Conservation (phyloP, 83 land plant species). For the Picea abies region DNA sequence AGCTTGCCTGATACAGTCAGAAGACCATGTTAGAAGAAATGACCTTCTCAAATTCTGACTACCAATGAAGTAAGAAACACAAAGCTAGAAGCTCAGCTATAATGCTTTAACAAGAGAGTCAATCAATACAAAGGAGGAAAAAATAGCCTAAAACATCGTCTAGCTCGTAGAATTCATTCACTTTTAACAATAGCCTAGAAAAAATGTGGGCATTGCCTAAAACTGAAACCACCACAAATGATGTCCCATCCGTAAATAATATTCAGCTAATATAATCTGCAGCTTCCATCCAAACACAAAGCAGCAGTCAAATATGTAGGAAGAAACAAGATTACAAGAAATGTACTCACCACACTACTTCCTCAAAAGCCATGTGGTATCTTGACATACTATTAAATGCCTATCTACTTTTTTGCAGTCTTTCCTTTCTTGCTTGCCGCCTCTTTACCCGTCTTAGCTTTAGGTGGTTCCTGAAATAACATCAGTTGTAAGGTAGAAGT, state of each 20-base stretch:
- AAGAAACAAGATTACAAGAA: not conserved
- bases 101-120: not conserved
- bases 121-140: not conserved
- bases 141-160: not conserved
- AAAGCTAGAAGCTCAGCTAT: not conserved
- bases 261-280: not conserved
- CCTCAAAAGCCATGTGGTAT: not conserved
- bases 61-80: not conserved
- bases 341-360: not conserved
- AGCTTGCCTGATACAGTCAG: not conserved
- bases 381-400: not conserved
- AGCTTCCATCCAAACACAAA: not conserved
- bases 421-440: conserved; percentile 7
- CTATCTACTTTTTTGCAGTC: conserved; percentile 1
- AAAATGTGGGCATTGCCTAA: not conserved
- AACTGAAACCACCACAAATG: not conserved
- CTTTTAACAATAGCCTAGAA: not conserved
- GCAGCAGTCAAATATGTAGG: not conserved
- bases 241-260: not conserved
- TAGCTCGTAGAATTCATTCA: not conserved
- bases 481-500: no score
- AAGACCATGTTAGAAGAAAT: not conserved
- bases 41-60: not conserved
- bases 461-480: conserved; percentile 8
- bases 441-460: not conserved